Evolutionary conservation across 208 protist species (phyloP).

Genomic region (Crithidia expoeki): DNA sequence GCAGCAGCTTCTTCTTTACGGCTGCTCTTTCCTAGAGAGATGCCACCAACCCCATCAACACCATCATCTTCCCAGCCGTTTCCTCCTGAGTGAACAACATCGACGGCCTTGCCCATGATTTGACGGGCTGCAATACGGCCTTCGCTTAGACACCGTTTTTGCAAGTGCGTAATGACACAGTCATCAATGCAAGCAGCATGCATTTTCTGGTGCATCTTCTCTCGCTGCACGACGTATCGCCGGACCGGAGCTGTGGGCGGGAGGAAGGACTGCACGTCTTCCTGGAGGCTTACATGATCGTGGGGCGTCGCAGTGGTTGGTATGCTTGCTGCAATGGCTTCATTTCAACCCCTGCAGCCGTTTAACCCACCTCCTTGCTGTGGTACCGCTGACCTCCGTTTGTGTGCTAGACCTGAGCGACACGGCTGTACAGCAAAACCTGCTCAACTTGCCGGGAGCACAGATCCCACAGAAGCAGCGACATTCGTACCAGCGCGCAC

Average conservation of each 20-base stretch:
- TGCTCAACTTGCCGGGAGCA: neutral
- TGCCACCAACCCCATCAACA: neutral
- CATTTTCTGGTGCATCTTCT: slow-evolving; percentile 12
- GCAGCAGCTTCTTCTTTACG: slow-evolving; percentile 3
- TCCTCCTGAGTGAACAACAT: neutral
- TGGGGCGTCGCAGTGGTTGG: neutral
- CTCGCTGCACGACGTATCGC: slow-evolving; percentile 14
- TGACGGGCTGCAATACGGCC: neutral
- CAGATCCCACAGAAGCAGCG: too few species aligned
- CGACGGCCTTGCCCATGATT: neutral
- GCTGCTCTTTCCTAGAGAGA: slow-evolving; percentile 6
- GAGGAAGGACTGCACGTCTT: slow-evolving; percentile 12
- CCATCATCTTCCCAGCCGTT: neutral
- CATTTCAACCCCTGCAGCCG: neutral
- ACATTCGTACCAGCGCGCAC: too few species aligned
- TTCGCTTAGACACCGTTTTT: slow-evolving; percentile 14
- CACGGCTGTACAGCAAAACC: slow-evolving; percentile 4
- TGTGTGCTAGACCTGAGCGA: slow-evolving; percentile 11
- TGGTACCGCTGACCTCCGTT: neutral
- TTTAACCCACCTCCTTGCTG: neutral
- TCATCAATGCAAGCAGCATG: neutral
- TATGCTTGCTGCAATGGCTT: neutral
- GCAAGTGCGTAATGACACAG: slow-evolving; percentile 5
- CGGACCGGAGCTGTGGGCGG: neutral
- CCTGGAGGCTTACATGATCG: neutral